These are phyloP conservation scores for Tetrapyrgos nigripes DNA, from an alignment of 1,284 basidiomycete species.

Conservation along the genomic window DNA sequence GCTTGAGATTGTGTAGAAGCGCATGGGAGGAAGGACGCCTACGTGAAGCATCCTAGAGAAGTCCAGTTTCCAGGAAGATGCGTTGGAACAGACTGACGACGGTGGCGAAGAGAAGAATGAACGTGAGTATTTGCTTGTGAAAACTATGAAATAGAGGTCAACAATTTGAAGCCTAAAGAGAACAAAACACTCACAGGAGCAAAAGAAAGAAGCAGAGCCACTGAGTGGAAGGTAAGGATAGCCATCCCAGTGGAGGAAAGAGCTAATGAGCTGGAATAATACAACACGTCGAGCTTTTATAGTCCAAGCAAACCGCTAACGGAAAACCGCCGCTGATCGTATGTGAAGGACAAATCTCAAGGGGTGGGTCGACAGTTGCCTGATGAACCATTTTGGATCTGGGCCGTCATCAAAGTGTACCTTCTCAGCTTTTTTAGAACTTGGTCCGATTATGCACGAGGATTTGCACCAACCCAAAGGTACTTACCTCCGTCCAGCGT, in stretches of 20 bases:
- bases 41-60: constrained; percentile 72
- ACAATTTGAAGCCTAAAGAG: not conserved
- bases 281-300: constrained; percentile 15
- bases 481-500: not conserved
- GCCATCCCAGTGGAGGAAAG: constrained; percentile 26
- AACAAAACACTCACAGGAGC: constrained; percentile 39
- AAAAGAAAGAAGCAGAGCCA: constrained; percentile 39
- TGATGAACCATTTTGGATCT: not conserved
- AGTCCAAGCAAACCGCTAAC: constrained; percentile 10
- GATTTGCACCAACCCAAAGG: not conserved
- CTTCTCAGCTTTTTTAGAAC: not conserved
- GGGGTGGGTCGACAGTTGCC: constrained; percentile 10
- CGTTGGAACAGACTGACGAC: constrained; percentile 46
- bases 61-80: constrained; percentile 60
- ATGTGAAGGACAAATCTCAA: not conserved
- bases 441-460: not conserved
- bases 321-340: not conserved
- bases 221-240: constrained; percentile 32
- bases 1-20: no score
- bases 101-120: constrained; percentile 28
- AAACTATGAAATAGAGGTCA: constrained; percentile 26
- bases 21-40: constrained; percentile 28
- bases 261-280: constrained; percentile 4
- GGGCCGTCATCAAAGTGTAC: constrained; percentile 6
- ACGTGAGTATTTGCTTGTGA: constrained; percentile 27